Percentiles rank a stretch among this genome's conserved stretches.
phyloP scores from a whole-genome alignment of 2,329 filamentous ascomycete genomes.

The Sodiomyces alkalinus region DNA sequence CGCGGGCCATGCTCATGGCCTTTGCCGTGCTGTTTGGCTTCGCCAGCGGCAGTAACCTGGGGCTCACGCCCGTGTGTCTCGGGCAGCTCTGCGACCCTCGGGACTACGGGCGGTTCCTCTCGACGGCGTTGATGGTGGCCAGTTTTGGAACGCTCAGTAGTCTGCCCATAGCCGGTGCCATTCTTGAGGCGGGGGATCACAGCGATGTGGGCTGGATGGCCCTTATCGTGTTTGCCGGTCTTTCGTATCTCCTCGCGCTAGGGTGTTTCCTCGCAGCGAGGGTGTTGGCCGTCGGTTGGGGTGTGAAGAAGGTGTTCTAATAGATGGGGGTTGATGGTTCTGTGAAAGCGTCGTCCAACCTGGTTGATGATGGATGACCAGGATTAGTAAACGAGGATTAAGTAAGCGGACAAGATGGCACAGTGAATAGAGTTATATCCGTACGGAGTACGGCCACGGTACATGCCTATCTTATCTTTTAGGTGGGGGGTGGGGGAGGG shows the following conservation, averaged over 20 bases:
- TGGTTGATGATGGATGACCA: no score
- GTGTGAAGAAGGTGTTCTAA: slow-evolving; percentile 3
- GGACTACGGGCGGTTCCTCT: slow-evolving; percentile 62
- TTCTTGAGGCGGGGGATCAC: slow-evolving; percentile 5
- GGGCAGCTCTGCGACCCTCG: slow-evolving; percentile 65
- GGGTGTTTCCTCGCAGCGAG: slow-evolving; percentile 6
- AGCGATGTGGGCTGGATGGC: slow-evolving; percentile 5
- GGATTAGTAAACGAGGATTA: no score
- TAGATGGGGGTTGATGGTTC: no score
- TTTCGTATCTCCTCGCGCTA: slow-evolving; percentile 6
- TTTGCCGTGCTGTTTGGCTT: slow-evolving; percentile 67
- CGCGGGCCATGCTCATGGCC: slow-evolving; percentile 42
- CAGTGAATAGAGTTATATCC: no score
- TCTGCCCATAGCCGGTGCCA: slow-evolving; percentile 26
- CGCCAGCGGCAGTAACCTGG: slow-evolving; percentile 63
- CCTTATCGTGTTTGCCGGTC: slow-evolving; percentile 5
- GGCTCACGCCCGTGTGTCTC: slow-evolving; percentile 63
- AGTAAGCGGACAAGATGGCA: no score
- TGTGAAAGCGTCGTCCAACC: no score
- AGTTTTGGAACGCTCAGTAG: slow-evolving; percentile 49
- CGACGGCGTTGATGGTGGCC: slow-evolving; percentile 63
- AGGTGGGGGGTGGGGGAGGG: no score
- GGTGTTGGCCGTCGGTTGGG: slow-evolving; percentile 6
- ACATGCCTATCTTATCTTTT: no score
- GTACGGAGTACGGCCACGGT: no score